A percentile compares a stretch with the other conserved stretches of the same genome.
Conservation (phyloP, 129 eudicot genomes). For the Scalesia atractyloides region DNA sequence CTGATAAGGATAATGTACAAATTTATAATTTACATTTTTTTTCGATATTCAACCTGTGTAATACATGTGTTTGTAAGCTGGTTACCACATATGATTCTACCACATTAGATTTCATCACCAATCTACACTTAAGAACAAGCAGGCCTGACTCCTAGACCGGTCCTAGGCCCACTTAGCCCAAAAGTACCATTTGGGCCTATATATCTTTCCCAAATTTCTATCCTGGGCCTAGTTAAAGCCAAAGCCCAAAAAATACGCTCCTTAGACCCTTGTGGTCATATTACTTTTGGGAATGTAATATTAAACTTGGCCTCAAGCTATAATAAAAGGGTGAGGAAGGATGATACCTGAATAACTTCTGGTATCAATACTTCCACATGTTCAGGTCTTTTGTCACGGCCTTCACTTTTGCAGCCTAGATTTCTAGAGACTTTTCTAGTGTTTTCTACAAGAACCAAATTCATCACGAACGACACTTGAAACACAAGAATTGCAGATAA, state of each 20-base stretch:
- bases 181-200: background rate
- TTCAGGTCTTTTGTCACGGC: constrained; percentile 47
- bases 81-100: background rate
- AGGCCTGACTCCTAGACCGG: background rate
- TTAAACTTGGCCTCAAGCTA: constrained; percentile 23
- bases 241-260: background rate
- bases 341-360: constrained; percentile 82
- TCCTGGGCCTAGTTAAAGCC: background rate
- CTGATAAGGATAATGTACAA: no score
- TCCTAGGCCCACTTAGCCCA: background rate
- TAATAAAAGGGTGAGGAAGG: constrained; percentile 25
- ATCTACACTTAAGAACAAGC: constrained; percentile 5
- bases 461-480: constrained; percentile 25
- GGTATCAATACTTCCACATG: constrained; percentile 84
- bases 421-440: constrained; percentile 80
- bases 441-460: constrained; percentile 60
- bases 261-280: background rate
- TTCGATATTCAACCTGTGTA: no score
- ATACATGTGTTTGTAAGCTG: background rate
- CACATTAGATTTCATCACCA: background rate
- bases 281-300: background rate
- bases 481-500: constrained; percentile 3
- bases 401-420: constrained; percentile 64
- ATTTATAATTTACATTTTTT: no score
- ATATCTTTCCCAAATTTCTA: constrained; percentile 1